Conservation (phyloP, 257 asterid genomes). For the Solanum arcanum region DNA sequence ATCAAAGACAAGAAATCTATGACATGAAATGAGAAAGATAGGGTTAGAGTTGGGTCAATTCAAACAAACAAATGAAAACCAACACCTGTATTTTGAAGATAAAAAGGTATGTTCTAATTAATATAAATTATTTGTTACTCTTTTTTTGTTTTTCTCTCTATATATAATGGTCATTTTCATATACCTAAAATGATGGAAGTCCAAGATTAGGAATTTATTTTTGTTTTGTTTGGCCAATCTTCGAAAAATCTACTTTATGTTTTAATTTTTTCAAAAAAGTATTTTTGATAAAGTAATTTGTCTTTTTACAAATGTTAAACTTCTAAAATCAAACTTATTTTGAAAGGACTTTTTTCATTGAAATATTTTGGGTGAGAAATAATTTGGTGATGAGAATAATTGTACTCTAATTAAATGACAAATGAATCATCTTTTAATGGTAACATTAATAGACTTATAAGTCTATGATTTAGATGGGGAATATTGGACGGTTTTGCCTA, state of each 20-base stretch:
- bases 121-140: too few species aligned
- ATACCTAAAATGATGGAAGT: not conserved
- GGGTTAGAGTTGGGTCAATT: not conserved
- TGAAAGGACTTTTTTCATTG: too few species aligned
- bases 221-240: not conserved
- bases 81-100: not conserved
- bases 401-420: not conserved
- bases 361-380: not conserved
- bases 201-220: not conserved
- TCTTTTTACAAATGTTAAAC: not conserved
- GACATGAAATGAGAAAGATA: not conserved
- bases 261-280: not conserved
- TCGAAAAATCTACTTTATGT: not conserved
- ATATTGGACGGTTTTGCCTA: not conserved
- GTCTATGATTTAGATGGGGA: not conserved
- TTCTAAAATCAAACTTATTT: not conserved
- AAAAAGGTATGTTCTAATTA: not conserved
- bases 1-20: not conserved
- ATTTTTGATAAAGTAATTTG: not conserved
- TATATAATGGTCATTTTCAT: not conserved
- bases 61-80: not conserved
- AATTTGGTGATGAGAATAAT: not conserved
- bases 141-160: fast-evolving
- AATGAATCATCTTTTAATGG: not conserved
- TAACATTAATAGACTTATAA: not conserved